phyloP scores from a whole-genome alignment of 768 basidiomycete genomes.

The Xerocomellus dryophilus region DNA sequence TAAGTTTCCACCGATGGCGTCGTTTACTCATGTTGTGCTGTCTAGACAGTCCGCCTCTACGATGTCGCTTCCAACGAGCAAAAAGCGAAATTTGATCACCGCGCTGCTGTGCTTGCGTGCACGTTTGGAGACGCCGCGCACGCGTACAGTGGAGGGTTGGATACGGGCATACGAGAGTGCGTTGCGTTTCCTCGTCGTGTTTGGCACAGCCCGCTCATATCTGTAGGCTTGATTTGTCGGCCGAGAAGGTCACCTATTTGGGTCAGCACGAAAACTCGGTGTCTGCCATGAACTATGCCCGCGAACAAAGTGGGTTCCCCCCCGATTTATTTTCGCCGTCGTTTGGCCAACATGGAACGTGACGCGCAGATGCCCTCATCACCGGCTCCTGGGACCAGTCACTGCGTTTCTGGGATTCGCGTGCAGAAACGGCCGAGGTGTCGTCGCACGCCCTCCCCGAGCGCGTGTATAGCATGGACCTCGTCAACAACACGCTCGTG shows the following conservation, averaged over 20 bases:
- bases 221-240: conserved; percentile 63
- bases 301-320: conserved; percentile 54
- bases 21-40: conserved; percentile 33
- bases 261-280: conserved; percentile 82
- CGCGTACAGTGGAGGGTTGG: conserved; percentile 85
- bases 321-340: neutral
- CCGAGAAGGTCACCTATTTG: conserved; percentile 68
- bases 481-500: conserved; percentile 75
- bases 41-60: conserved; percentile 61
- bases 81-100: conserved; percentile 82
- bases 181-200: neutral
- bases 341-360: neutral
- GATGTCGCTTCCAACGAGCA: conserved; percentile 55
- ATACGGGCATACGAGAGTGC: conserved; percentile 79
- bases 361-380: conserved; percentile 59
- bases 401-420: conserved; percentile 83
- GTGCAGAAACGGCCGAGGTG: conserved; percentile 54
- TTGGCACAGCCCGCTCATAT: neutral
- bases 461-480: conserved; percentile 81
- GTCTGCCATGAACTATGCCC: conserved; percentile 70
- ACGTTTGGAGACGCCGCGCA: conserved; percentile 63
- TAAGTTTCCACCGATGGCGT: neutral
- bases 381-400: conserved; percentile 93
- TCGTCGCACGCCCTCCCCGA: conserved; percentile 68
- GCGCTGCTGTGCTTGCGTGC: conserved; percentile 84